Base-by-base conservation (phyloP, 441 rosid species). In the Iberis amara region DNA sequence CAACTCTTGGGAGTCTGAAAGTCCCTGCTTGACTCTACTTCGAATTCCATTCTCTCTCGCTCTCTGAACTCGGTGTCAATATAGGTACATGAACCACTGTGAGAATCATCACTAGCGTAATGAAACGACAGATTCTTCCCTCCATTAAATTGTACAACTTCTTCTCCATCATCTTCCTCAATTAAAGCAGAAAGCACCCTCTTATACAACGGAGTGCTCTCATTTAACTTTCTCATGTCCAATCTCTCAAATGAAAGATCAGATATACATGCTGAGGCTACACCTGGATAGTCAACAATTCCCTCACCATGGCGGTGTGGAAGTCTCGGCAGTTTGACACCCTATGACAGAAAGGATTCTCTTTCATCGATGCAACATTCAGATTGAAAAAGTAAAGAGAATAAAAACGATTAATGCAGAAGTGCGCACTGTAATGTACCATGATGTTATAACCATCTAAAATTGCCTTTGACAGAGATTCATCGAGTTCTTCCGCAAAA, bases 181-280 rank as follows among this genome's bases (percentile, higher is more conserved):
- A 94, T 89, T 65, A 94, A 73, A 55, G 99, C 92, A 57, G 97
- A 85, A 57, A 94, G 87, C 49, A 89, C 81, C 73, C 99, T 79
- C 71, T 83, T 88, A 79, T 76, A 89, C 55, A 86, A 61, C 39
- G 97, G 86, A 66, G 79, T 73, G 56, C 59, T 75, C 70, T 79
- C 83, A 46, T 71, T 82, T 63, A 73, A 64, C 52, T 75, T 73
- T 58, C 73, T 83, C 53, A 67, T 62, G 48, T 76, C 81, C 58
- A 69, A 49, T 73, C 68, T 73, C 65, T 78, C 82, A 63, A 53
- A 56, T 48, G 77, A 45, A 58, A 71, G 59, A 68, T 72, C 72
- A 56, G 69, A 62, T 61, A 69, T 68, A 40, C 62, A 59, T 13
- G 72, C 52, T 23, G 65, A 47, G 51, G 82, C 73, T 79, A 75